These are phyloP conservation scores for Cryptococcus sp. DNA, from an alignment of 1,284 basidiomycete species.

Conservation along the genomic window DNA sequence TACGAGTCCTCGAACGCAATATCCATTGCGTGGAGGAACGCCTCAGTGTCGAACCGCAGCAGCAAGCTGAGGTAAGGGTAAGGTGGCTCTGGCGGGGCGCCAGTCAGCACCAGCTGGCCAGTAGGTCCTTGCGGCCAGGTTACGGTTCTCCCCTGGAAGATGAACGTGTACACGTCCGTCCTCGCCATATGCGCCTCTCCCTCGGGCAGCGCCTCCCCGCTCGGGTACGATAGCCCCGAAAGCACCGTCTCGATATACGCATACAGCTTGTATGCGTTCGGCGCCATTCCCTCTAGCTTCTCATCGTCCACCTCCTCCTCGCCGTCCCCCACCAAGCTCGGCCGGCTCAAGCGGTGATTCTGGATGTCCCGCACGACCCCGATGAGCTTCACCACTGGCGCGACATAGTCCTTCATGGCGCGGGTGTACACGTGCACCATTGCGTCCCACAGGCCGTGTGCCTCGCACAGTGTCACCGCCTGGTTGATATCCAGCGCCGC, in stretches of 20 bases:
- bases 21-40: slow-evolving; percentile 89
- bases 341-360: slow-evolving; percentile 51
- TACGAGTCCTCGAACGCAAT: slow-evolving; percentile 91
- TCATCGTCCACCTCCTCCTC: slow-evolving; percentile 54
- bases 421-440: slow-evolving; percentile 90
- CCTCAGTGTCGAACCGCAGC: slow-evolving; percentile 86
- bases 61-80: slow-evolving; percentile 87
- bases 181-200: slow-evolving; percentile 66
- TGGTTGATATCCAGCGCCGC: slow-evolving; percentile 90
- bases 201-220: slow-evolving; percentile 65
- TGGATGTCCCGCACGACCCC: slow-evolving; percentile 69
- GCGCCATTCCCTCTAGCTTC: slow-evolving; percentile 51
- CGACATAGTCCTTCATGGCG: slow-evolving; percentile 81
- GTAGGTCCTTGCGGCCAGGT: slow-evolving; percentile 77
- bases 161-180: slow-evolving; percentile 68
- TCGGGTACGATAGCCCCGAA: slow-evolving; percentile 84
- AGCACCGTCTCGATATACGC: slow-evolving; percentile 83
- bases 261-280: slow-evolving; percentile 88
- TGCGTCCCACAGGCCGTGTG: slow-evolving; percentile 82
- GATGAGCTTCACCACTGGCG: slow-evolving; percentile 82
- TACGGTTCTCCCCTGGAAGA: slow-evolving; percentile 77
- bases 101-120: slow-evolving; percentile 57
- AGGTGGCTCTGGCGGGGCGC: slow-evolving; percentile 58
- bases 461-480: slow-evolving; percentile 78
- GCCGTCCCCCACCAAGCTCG: slow-evolving; percentile 32